phyloP scores from a whole-genome alignment of 2,329 filamentous ascomycete genomes.

The Fusarium pseudograminearum region DNA sequence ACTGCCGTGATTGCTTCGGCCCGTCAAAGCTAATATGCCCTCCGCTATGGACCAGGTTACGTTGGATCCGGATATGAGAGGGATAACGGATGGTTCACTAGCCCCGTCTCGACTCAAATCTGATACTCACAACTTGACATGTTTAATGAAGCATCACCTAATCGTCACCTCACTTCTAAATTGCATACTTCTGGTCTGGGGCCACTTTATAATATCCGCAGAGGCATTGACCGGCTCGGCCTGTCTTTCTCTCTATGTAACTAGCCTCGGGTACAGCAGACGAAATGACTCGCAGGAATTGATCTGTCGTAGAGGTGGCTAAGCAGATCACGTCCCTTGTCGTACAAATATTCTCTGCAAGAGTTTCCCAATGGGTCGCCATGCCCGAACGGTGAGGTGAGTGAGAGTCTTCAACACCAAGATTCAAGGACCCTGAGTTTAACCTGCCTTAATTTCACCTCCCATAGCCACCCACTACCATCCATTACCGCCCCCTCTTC shows the following conservation, averaged over 20 bases:
- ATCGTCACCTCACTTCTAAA: conserved; percentile 21
- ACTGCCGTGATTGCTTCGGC: conserved; percentile 41
- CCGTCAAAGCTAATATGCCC: conserved; percentile 38
- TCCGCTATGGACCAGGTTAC: conserved; percentile 27
- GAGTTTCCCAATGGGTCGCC: conserved; percentile 30
- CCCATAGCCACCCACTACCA: conserved; percentile 26
- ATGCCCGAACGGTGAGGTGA: conserved; percentile 16
- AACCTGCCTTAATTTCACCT: conserved; percentile 36
- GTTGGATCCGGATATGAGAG: conserved; percentile 15
- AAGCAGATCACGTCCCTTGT: conserved; percentile 34
- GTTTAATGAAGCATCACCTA: conserved; percentile 23
- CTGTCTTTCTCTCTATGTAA: conserved; percentile 13
- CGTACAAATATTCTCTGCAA: conserved; percentile 14
- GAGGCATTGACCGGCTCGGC: conserved; percentile 10
- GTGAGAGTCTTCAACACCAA: conserved; percentile 14
- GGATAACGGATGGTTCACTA: conserved; percentile 7
- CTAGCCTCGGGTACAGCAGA: conserved; percentile 34
- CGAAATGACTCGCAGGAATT: conserved; percentile 33
- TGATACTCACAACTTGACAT: conserved; percentile 15
- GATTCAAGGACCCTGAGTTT: conserved; percentile 31
- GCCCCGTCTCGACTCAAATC: conserved; percentile 12
- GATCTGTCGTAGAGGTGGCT: conserved; percentile 29
- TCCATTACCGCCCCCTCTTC: conserved; percentile 32
- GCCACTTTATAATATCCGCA: background rate
- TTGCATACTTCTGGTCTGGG: background rate